Evolutionary conservation across 2,329 filamentous ascomycete genomes (phyloP), one percentile per base, ranked within the genome.

Genomic region (Byssothecium circinans): DNA sequence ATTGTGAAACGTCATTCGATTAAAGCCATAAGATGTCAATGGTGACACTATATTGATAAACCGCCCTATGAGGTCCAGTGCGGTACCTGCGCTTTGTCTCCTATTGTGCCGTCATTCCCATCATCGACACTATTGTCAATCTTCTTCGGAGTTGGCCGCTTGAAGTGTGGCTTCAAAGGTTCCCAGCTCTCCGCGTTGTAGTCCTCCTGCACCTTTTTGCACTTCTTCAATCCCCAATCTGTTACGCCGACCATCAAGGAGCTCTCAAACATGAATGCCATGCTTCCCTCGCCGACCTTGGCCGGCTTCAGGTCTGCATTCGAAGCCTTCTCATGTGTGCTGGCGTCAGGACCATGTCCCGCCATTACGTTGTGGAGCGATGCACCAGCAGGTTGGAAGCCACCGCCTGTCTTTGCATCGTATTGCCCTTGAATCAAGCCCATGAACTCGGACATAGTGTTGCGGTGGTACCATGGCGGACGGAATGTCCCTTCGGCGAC

Each of bases 161-260:
- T 67, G 47, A 79, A 79, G 45, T 73, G 74, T 49, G 75, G 65
- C 61, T 76, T 76, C 56, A 79, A 53, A 12, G 72, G 69, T 58
- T 75, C 84, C 90, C 90, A 96, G 67, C 88, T 91, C 75, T 95
- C 87, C 47, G 85, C 82, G 65, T 84, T 91, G 64, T 94, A 95
- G 47, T 81, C 81, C 56, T 83, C 78, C 74, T 88, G 86, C 33
- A 88, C 81, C 70, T 88, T 88, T 61, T 78, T 72, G 64, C 85
- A 92, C 52, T 81, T 81, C 68, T 83, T 86, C 52, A 88, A 69
- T 1, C 85, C 86, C 85, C 85, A 89, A 48, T 86, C 81, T 1
- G 86, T 87, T 22, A 89, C 85, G 1, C 85, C 85, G 2, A 88
- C 78, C 83, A 88, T 86, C 45, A 87, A 62, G 45, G 78, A 84